Percentiles rank a stretch among this genome's conserved stretches.
These are phyloP conservation scores for Alectoria sarmentosa DNA, from an alignment of 495 filamentous ascomycete genomes.

Conservation along the genomic window DNA sequence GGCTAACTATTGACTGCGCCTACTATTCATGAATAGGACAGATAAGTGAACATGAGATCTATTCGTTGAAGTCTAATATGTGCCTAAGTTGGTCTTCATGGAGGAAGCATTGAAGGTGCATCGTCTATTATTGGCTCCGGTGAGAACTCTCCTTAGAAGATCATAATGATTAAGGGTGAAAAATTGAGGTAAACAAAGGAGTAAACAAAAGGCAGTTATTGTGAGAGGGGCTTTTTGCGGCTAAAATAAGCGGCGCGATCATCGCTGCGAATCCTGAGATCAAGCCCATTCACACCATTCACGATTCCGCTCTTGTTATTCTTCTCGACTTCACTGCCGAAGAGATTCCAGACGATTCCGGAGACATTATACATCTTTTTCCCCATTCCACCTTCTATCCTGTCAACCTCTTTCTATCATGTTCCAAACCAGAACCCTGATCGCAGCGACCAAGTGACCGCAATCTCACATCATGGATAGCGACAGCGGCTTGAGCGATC, in stretches of 20 bases:
- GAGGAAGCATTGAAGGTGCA: neutral
- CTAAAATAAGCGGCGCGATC: conserved; percentile 21
- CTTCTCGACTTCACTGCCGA: conserved; percentile 1
- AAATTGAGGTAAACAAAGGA: conserved; percentile 9
- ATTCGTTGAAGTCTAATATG: neutral
- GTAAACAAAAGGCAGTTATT: conserved; percentile 19
- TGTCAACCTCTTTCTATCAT: conserved; percentile 3
- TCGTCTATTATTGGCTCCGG: neutral
- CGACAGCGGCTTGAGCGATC: conserved; percentile 36
- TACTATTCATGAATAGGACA: neutral
- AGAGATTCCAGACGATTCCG: neutral
- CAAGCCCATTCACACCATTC: conserved; percentile 10
- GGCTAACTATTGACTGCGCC: neutral
- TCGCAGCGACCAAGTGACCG: conserved; percentile 5
- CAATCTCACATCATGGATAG: conserved; percentile 33
- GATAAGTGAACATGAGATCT: neutral
- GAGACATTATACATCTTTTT: neutral
- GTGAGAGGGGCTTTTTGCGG: conserved; percentile 12
- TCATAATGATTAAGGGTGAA: neutral
- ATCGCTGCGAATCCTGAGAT: neutral
- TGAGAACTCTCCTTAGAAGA: neutral
- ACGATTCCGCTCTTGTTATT: neutral
- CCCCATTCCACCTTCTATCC: neutral
- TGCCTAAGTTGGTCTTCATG: neutral
- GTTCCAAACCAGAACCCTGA: conserved; percentile 8